phyloP scores from a whole-genome alignment of 1,284 basidiomycete species.

The Anthracocystis panici-leucophaei region DNA sequence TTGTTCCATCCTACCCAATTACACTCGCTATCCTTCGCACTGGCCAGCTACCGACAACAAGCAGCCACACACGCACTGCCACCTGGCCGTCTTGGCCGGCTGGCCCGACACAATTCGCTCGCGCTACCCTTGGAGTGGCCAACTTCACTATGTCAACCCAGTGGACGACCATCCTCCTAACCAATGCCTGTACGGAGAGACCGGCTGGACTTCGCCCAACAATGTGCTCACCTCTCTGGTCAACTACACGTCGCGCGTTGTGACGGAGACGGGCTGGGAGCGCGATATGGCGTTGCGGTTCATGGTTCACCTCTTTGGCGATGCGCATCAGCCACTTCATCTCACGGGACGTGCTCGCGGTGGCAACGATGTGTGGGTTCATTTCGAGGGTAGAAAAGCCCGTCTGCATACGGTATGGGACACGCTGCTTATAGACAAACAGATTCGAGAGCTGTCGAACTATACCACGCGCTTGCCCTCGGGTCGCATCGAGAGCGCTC shows the following conservation, averaged over 20 bases:
- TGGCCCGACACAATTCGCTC: constrained; percentile 76
- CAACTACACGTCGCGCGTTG: constrained; percentile 63
- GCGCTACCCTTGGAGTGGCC: constrained; percentile 67
- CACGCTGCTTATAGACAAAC: constrained; percentile 81
- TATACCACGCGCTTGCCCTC: constrained; percentile 79
- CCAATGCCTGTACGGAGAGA: constrained; percentile 80
- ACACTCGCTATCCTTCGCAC: constrained; percentile 47
- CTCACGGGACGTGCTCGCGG: constrained; percentile 85
- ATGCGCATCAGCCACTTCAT: constrained; percentile 91
- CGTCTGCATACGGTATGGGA: constrained; percentile 89
- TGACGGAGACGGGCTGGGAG: constrained; percentile 51
- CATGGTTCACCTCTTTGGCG: constrained; percentile 88
- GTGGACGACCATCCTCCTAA: constrained; percentile 81
- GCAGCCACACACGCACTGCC: constrained; percentile 55
- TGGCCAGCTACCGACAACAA: constrained; percentile 23
- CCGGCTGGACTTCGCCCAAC: constrained; percentile 77
- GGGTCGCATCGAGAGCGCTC: constrained; percentile 77
- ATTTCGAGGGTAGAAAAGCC: constrained; percentile 67
- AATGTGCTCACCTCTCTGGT: constrained; percentile 45
- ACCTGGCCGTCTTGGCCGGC: constrained; percentile 76
- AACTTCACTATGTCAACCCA: constrained; percentile 83
- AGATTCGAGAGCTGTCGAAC: constrained; percentile 80
- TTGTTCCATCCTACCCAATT: constrained; percentile 76
- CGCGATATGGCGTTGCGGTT: constrained; percentile 81
- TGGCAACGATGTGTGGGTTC: constrained; percentile 76